Evolutionary conservation across 108 stramenopile species (phyloP), one percentile per base, ranked within the genome.

Genomic region (Cyclotella atomus): DNA sequence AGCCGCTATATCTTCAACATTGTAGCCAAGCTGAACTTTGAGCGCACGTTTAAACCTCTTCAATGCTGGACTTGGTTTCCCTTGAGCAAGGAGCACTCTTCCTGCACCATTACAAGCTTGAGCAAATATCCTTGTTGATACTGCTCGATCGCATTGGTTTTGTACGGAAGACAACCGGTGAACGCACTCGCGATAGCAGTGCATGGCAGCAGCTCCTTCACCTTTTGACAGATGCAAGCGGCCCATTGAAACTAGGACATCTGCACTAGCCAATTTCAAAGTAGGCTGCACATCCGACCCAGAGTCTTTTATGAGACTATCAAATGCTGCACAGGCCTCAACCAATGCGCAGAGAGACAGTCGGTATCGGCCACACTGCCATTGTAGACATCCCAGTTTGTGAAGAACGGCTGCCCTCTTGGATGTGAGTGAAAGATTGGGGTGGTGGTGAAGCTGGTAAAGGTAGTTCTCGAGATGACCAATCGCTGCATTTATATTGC

Each of bases 51-150:
- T 54, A 34, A 52, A 68, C 7, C 68, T 24, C 33, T 56, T 68
- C 14, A 55, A 43, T 3, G 68, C 12, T 20, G 52, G 2, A 14
- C 45, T 55, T 3, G 43, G 20, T 45, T 55, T 68, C 20, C 53
- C 68, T 68, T 68, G 68, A 55, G 68, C 23, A 27, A 49, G 10
- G 19, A 68, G 68, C 16, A 68, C 68, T 55, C 68, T 54, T 17
- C 68, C 68, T 21, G 55, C 68, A 32, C 68, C 68, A 29, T 55
- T 32, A 68, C 68, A 68, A 6, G 68, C 68, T 55, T 68, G 68
- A 7, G 54, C 17, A 35, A 68, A 68, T 20, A 55, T 54, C 19
- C 68, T 23, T 41, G 68, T 24, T 2, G 68, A 28, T 34, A 15
- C 15, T 0, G 56, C 3, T 57, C 29, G 4, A 57, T 57, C 2